Percentiles rank a stretch among this genome's conserved stretches.
phyloP scores from a whole-genome alignment of 2,329 filamentous ascomycete species.

The Alternaria solani region DNA sequence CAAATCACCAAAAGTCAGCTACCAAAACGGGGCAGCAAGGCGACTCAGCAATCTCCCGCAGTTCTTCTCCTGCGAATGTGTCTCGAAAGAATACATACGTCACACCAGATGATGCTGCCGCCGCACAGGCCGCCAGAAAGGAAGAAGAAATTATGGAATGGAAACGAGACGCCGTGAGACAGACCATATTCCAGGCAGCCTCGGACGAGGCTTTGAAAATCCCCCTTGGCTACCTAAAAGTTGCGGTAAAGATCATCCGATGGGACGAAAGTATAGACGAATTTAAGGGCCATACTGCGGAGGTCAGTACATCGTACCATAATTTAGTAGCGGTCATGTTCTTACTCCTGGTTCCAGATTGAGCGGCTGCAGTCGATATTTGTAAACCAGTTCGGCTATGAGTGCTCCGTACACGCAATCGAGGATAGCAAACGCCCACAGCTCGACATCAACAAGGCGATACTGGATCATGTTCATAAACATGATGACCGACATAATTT shows the following conservation, averaged over 20 bases:
- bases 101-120: neutral
- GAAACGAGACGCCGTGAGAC: neutral
- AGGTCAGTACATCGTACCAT: conserved; percentile 13
- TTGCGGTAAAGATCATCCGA: conserved; percentile 38
- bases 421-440: neutral
- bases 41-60: neutral
- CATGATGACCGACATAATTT: conserved; percentile 36
- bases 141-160: neutral
- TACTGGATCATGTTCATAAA: conserved; percentile 26
- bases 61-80: neutral
- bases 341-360: conserved; percentile 6
- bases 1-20: neutral
- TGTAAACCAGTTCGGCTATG: conserved; percentile 13
- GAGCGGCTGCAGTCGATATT: conserved; percentile 16
- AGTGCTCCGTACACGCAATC: conserved; percentile 18
- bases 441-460: conserved; percentile 4
- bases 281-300: conserved; percentile 22
- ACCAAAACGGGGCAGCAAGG: neutral
- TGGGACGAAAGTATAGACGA: conserved; percentile 37
- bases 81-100: neutral
- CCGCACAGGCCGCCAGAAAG: neutral
- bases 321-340: neutral
- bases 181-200: neutral
- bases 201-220: neutral
- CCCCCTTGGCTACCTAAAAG: conserved; percentile 36